These are phyloP conservation scores for Dactylellina haptotyla DNA, from an alignment of 2,329 filamentous ascomycete genomes.

Conservation along the genomic window DNA sequence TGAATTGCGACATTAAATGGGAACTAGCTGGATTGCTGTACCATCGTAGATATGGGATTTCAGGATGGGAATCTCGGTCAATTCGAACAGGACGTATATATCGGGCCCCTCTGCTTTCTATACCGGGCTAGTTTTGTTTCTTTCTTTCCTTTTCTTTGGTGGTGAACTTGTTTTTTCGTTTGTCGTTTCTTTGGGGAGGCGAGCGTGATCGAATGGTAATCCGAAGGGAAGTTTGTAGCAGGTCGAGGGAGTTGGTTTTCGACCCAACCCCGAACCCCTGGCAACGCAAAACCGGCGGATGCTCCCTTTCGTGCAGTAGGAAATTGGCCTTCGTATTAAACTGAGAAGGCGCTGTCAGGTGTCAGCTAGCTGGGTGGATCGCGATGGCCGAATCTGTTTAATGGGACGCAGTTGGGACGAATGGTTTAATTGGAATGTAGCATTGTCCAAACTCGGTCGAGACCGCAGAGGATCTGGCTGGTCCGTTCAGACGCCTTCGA, in stretches of 20 bases:
- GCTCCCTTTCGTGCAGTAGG: background rate
- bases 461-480: conserved; percentile 18
- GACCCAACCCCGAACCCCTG: conserved; percentile 52
- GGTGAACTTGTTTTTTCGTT: too few relatives aligned
- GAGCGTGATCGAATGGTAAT: conserved; percentile 39
- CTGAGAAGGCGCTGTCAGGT: background rate
- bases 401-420: background rate
- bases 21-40: conserved; percentile 37
- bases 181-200: conserved; percentile 18
- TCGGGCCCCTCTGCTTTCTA: too few relatives aligned
- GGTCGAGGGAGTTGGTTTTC: conserved; percentile 48
- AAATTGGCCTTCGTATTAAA: background rate
- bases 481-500: conserved; percentile 21
- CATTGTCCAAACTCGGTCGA: conserved; percentile 34
- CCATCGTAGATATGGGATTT: conserved; percentile 38
- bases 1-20: conserved; percentile 50
- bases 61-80: background rate
- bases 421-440: conserved; percentile 46
- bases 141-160: too few relatives aligned
- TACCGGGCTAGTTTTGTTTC: too few relatives aligned
- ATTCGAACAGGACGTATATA: background rate
- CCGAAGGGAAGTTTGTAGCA: conserved; percentile 38
- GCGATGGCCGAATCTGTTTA: too few relatives aligned
- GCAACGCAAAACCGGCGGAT: conserved; percentile 33
- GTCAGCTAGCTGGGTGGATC: too few relatives aligned